Evolutionary conservation across 2,329 filamentous ascomycete genomes (phyloP).

Genomic region (Xylariaceae sp.): DNA sequence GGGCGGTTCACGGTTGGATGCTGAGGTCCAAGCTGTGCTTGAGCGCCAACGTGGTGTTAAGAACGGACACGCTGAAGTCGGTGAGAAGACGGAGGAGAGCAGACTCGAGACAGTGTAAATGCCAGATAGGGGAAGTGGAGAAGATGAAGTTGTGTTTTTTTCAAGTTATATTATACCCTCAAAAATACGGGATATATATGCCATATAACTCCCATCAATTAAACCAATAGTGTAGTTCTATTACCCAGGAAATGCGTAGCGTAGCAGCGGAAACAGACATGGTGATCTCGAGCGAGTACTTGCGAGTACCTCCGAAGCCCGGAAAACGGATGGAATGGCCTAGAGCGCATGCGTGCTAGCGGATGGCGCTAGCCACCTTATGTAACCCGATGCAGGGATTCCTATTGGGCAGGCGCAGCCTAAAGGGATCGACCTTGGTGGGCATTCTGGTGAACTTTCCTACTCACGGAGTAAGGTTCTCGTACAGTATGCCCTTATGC

Average conservation of each 20-base stretch:
- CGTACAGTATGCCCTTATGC: not conserved
- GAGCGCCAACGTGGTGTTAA: conserved; percentile 17
- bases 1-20: conserved; percentile 22
- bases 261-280: not conserved
- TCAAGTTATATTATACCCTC: not conserved
- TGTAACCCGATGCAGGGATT: not conserved
- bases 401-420: not conserved
- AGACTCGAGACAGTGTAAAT: conserved; percentile 1
- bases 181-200: not conserved
- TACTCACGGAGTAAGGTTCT: not conserved
- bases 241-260: not conserved
- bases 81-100: conserved; percentile 6
- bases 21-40: conserved; percentile 29
- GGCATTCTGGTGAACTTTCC: not conserved
- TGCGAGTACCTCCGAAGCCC: not conserved
- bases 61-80: conserved; percentile 18
- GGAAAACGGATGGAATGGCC: not conserved
- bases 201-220: not conserved
- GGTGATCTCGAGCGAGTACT: not conserved
- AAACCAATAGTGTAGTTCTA: not conserved
- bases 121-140: not conserved
- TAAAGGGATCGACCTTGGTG: not conserved
- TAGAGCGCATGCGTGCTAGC: not conserved
- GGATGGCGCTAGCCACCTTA: not conserved
- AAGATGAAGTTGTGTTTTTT: not conserved